A percentile compares a stretch with the other conserved stretches of the same genome.
phyloP scores from a whole-genome alignment of 768 basidiomycete species.

The Candolleomyces eurysporus region DNA sequence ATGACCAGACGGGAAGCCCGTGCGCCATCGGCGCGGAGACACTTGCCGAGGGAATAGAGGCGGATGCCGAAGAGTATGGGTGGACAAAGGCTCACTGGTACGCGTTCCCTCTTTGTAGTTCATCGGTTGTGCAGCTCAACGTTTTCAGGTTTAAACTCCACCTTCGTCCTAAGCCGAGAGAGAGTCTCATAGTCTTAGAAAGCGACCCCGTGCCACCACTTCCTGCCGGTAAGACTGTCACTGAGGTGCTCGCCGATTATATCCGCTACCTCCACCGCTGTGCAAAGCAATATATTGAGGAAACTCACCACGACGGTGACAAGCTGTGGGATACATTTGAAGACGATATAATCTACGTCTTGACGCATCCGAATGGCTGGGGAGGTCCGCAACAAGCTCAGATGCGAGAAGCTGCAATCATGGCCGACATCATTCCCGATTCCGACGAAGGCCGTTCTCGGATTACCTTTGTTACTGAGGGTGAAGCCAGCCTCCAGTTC shows the following conservation, averaged over 20 bases:
- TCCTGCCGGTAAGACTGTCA: slow-evolving; percentile 36
- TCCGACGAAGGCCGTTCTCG: slow-evolving; percentile 29
- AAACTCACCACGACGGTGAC: slow-evolving; percentile 34
- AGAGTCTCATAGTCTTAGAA: background rate
- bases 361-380: slow-evolving; percentile 57
- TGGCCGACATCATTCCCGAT: slow-evolving; percentile 43
- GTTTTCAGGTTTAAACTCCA: slow-evolving; percentile 29
- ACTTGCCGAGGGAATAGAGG: slow-evolving; percentile 8
- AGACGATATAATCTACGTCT: slow-evolving; percentile 34
- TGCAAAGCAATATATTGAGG: slow-evolving; percentile 33
- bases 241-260: slow-evolving; percentile 37
- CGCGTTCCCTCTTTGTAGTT: background rate
- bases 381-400: slow-evolving; percentile 47
- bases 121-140: slow-evolving; percentile 29
- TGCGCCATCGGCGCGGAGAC: slow-evolving; percentile 10
- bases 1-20: slow-evolving; percentile 16
- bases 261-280: slow-evolving; percentile 38
- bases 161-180: slow-evolving; percentile 19
- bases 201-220: slow-evolving; percentile 28
- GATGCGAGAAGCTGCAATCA: slow-evolving; percentile 45
- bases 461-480: slow-evolving; percentile 50
- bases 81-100: slow-evolving; percentile 13
- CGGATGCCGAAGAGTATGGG: slow-evolving; percentile 6
- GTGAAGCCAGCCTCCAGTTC: slow-evolving; percentile 53
- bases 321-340: slow-evolving; percentile 25